Evolutionary conservation across 495 filamentous ascomycete species (phyloP), one percentile per base, ranked within the genome.

Genomic region (Platismatia glauca): DNA sequence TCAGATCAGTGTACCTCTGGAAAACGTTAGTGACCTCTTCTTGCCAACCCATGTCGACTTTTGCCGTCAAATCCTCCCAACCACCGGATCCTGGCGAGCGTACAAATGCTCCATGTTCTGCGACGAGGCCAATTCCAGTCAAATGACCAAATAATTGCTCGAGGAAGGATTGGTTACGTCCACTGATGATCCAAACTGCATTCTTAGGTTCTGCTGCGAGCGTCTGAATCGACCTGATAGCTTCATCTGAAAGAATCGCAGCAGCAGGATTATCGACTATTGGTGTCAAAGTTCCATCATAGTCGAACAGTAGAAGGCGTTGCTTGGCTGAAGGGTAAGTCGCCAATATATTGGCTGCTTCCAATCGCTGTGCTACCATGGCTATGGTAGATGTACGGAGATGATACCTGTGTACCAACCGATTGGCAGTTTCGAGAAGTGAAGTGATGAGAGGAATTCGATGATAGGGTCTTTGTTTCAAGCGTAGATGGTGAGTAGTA

Each of bases 261-360:
- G 88, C 84, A 63, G 85, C 82, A 1, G 94, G 95, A 65, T 97
- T 90, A 60, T 85, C 84, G 33, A 97, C 92, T 66, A 98, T 97
- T 2, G 91, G 90, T 0, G 95, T 96, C n/a, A 98, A 83, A 0
- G 94, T 98, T 55, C 94, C 94, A 73, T 98, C 94, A 70, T 97
- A 98, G 77, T 98, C 94, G 68, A 97, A 96, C 87, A 98, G 91
- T 74, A 97, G 95, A 3, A 98, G 77, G 37, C 93, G 85, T 74
- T 85, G 33, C 22, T 44, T 18, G 56, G 53, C 59, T 48, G 31
- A 37, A 48, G 33, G 33, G 55, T 60, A 60, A 41, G 13, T 15
- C 11, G 24, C 35, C 27, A 62, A 24, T 7, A 56, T 34, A 24
- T 62, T 43, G 18, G 60, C 60, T 4, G 56, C 38, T 44, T 62